These are phyloP conservation scores for Suzukiozyma palmioleophila DNA, from an alignment of 1,139 yeast genomes.

Conservation along the genomic window DNA sequence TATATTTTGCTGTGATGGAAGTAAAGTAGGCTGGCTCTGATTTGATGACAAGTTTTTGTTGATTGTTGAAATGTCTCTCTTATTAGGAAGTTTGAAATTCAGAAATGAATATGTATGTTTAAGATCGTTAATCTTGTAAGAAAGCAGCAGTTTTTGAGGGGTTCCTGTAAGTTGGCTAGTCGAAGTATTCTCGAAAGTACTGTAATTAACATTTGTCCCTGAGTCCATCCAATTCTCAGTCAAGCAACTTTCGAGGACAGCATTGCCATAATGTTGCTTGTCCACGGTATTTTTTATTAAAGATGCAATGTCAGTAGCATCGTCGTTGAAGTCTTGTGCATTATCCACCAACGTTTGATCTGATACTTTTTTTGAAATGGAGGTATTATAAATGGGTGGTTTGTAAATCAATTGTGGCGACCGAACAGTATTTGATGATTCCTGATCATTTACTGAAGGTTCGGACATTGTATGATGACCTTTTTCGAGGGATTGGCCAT, in stretches of 20 bases:
- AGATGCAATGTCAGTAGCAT: slow-evolving; percentile 3
- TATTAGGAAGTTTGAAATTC: background rate
- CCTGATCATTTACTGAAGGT: background rate
- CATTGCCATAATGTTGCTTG: slow-evolving; percentile 1
- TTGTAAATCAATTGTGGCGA: background rate
- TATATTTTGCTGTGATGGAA: background rate
- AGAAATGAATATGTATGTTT: background rate
- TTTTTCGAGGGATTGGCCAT: background rate
- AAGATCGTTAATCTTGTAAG: background rate
- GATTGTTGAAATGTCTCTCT: background rate
- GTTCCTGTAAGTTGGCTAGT: background rate
- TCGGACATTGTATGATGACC: background rate
- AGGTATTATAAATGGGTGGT: background rate
- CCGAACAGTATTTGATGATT: background rate
- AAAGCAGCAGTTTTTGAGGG: background rate
- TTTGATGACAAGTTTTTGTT: background rate
- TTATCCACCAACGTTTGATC: slow-evolving; percentile 9
- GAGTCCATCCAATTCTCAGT: slow-evolving; percentile 2
- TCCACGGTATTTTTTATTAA: slow-evolving; percentile 1
- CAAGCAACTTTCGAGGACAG: background rate
- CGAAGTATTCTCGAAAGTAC: background rate
- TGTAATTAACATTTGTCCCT: background rate
- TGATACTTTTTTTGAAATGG: slow-evolving; percentile 9
- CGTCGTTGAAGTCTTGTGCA: background rate
- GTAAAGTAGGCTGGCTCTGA: background rate